Evolutionary conservation across 768 basidiomycete genomes (phyloP).

Genomic region (Rossbeevera mucosa): DNA sequence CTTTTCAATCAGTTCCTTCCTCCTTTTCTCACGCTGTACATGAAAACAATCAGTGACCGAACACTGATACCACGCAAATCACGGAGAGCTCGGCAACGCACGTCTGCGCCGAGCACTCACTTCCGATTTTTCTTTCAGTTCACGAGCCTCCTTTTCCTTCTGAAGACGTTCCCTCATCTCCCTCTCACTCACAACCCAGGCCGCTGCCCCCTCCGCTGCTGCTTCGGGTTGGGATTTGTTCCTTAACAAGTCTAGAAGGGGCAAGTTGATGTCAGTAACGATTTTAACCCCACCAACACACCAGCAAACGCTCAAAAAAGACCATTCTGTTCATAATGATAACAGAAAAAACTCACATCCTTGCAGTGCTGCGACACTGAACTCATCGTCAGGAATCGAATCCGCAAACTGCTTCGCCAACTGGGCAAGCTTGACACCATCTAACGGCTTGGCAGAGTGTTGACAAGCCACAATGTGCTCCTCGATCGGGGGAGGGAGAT

Average conservation of each 20-base stretch:
- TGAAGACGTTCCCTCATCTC: constrained; percentile 69
- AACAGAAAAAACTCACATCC: constrained; percentile 61
- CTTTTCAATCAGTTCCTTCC: constrained; percentile 41
- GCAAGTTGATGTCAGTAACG: constrained; percentile 23
- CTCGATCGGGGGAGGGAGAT: constrained; percentile 60
- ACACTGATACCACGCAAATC: constrained; percentile 1
- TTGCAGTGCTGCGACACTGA: constrained; percentile 86
- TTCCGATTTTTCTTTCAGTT: constrained; percentile 61
- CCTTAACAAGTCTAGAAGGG: constrained; percentile 61
- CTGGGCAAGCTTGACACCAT: constrained; percentile 55
- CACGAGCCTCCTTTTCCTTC: constrained; percentile 69
- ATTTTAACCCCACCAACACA: constrained; percentile 19
- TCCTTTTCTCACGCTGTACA: constrained; percentile 41
- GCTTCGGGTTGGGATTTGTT: constrained; percentile 80
- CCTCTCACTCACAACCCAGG: constrained; percentile 74
- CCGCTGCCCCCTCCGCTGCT: constrained; percentile 60
- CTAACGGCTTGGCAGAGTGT: constrained; percentile 62
- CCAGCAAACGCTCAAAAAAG: constrained; percentile 17
- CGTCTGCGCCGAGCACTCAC: constrained; percentile 39
- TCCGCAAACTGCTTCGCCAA: constrained; percentile 79
- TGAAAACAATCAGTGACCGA: constrained; percentile 6
- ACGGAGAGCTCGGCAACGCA: constrained; percentile 17
- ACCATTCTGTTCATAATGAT: constrained; percentile 1
- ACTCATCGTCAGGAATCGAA: constrained; percentile 77
- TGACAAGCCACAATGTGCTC: constrained; percentile 54